Evolutionary conservation across 2,329 filamentous ascomycete species (phyloP).

Genomic region (Malbranchea cinnamomea): DNA sequence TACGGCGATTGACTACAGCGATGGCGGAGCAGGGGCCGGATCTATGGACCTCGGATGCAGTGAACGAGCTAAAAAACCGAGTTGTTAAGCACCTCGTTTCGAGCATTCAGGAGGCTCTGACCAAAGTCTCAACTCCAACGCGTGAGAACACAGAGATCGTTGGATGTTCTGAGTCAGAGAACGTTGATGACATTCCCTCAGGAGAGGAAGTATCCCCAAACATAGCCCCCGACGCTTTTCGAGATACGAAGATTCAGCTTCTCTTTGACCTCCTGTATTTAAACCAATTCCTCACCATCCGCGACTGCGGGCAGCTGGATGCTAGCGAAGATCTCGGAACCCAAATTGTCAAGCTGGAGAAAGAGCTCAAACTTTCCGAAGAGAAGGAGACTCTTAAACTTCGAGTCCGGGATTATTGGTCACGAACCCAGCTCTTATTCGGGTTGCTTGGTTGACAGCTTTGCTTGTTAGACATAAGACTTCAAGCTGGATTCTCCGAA

Average conservation of each 20-base stretch:
- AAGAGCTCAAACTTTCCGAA: constrained; percentile 1
- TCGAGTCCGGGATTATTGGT: constrained; percentile 54
- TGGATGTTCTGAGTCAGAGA: no score
- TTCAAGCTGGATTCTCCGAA: no score
- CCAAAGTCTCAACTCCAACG: background rate
- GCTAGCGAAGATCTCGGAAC: constrained; percentile 26
- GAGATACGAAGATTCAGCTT: constrained; percentile 23
- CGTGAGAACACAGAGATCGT: no score
- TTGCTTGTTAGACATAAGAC: no score
- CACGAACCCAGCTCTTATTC: constrained; percentile 67
- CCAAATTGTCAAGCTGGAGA: background rate
- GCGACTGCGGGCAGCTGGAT: constrained; percentile 1
- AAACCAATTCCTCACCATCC: constrained; percentile 14
- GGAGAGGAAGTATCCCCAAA: background rate
- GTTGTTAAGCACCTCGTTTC: constrained; percentile 36
- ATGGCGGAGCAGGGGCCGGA: constrained; percentile 64
- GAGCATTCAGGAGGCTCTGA: constrained; percentile 5
- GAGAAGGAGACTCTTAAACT: constrained; percentile 3
- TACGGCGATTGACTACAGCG: constrained; percentile 47
- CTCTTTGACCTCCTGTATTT: constrained; percentile 25
- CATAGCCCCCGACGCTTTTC: constrained; percentile 2
- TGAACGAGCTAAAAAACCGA: constrained; percentile 46
- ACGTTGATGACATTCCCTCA: constrained; percentile 4
- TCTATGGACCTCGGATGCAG: constrained; percentile 61
- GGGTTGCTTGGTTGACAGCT: constrained; percentile 45